Conservation (phyloP, 805 yeast genomes). For the Teunomyces tritomae region DNA sequence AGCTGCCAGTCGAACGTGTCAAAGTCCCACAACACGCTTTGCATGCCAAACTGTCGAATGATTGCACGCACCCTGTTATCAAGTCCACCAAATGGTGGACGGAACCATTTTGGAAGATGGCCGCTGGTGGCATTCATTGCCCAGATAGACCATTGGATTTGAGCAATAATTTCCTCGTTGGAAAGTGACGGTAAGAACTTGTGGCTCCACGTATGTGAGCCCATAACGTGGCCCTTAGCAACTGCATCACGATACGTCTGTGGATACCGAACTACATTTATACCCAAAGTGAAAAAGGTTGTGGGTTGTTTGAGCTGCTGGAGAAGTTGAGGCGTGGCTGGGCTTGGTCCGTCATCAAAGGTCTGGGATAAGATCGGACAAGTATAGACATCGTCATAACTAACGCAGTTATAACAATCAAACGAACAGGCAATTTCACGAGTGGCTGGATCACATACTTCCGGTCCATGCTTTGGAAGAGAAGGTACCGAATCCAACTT, state of each 20-base stretch:
- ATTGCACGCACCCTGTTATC: constrained; percentile 84
- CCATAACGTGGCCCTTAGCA: constrained; percentile 71
- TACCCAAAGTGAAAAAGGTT: constrained; percentile 85
- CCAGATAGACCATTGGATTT: constrained; percentile 94
- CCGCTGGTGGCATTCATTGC: constrained; percentile 94
- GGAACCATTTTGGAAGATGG: constrained; percentile 85
- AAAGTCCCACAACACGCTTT: constrained; percentile 84
- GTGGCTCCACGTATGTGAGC: constrained; percentile 93
- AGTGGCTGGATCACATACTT: constrained; percentile 52
- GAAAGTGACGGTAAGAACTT: constrained; percentile 72
- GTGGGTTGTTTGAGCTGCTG: constrained; percentile 50
- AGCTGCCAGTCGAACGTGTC: constrained; percentile 92
- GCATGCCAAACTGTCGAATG: constrained; percentile 80
- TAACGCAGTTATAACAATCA: constrained; percentile 79
- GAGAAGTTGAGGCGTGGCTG: constrained; percentile 61
- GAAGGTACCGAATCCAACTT: constrained; percentile 52
- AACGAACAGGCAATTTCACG: constrained; percentile 56
- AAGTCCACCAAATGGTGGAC: constrained; percentile 96
- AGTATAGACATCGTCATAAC: constrained; percentile 70
- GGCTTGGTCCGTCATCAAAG: constrained; percentile 94
- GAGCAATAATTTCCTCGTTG: constrained; percentile 83
- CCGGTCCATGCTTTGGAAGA: constrained; percentile 49
- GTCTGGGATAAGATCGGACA: constrained; percentile 80
- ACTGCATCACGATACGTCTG: constrained; percentile 60
- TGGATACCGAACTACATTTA: constrained; percentile 75